These are phyloP conservation scores for Metschnikowia sp. DNA, from an alignment of 805 yeast species.

Conservation along the genomic window DNA sequence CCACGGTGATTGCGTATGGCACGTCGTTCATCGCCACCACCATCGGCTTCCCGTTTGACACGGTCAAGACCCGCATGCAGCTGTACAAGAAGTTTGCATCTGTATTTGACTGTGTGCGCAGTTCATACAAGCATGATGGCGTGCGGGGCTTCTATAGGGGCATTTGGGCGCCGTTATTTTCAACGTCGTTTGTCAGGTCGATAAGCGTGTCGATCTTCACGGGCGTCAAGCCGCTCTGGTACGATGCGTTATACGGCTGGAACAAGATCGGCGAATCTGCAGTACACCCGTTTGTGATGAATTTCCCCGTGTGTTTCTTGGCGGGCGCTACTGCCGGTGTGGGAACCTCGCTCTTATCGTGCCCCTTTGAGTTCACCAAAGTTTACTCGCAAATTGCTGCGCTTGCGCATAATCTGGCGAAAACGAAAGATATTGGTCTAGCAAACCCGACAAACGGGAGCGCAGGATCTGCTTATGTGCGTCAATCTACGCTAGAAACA, in stretches of 20 bases:
- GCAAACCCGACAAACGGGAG: neutral
- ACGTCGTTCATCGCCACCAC: conserved; percentile 62
- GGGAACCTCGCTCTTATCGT: conserved; percentile 59
- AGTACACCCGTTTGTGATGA: conserved; percentile 41
- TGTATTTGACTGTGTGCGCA: conserved; percentile 53
- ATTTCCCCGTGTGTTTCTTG: conserved; percentile 42
- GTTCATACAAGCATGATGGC: conserved; percentile 62
- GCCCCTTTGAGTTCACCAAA: conserved; percentile 85
- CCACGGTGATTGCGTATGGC: conserved; percentile 59
- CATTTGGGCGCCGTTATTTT: conserved; percentile 65
- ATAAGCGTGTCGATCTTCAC: conserved; percentile 65
- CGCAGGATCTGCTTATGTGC: conserved; percentile 12
- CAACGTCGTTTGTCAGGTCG: conserved; percentile 64
- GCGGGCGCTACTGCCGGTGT: conserved; percentile 71
- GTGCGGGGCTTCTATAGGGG: conserved; percentile 72
- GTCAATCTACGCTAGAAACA: conserved; percentile 40
- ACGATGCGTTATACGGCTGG: conserved; percentile 15
- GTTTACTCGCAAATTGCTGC: conserved; percentile 72
- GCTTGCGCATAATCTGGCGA: conserved; percentile 29
- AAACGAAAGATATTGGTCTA: neutral
- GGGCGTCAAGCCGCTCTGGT: conserved; percentile 41
- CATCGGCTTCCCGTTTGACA: conserved; percentile 81
- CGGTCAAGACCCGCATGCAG: conserved; percentile 85
- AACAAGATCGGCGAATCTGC: conserved; percentile 5
- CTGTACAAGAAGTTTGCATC: conserved; percentile 59